phyloP scores from a whole-genome alignment of 805 yeast species.

The Candida ortonii region DNA sequence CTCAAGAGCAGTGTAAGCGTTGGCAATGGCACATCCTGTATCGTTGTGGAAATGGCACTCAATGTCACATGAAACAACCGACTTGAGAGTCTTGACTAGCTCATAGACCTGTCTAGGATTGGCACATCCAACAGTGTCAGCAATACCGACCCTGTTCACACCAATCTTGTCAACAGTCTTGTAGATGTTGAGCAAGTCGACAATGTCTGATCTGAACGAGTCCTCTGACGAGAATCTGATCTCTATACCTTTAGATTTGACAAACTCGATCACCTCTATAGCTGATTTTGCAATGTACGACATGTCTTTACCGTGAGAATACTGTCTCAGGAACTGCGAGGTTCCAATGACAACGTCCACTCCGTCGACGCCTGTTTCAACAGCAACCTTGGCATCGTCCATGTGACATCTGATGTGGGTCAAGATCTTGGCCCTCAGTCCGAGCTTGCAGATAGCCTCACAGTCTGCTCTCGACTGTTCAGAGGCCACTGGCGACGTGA shows the following conservation, averaged over 20 bases:
- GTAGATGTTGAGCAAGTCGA: slow-evolving; percentile 91
- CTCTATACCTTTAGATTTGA: slow-evolving; percentile 94
- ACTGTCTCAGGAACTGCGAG: slow-evolving; percentile 89
- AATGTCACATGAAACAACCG: slow-evolving; percentile 93
- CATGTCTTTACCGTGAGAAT: slow-evolving; percentile 98
- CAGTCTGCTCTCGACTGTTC: slow-evolving; percentile 92
- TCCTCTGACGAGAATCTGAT: slow-evolving; percentile 96
- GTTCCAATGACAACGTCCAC: slow-evolving; percentile 98
- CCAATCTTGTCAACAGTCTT: slow-evolving; percentile 96
- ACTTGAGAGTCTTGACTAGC: slow-evolving; percentile 86
- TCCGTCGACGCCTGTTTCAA: slow-evolving; percentile 98
- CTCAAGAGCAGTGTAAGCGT: slow-evolving; percentile 96
- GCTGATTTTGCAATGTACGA: slow-evolving; percentile 94
- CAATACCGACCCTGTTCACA: slow-evolving; percentile 98
- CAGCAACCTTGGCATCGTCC: slow-evolving; percentile 98
- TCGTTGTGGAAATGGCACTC: slow-evolving; percentile 99
- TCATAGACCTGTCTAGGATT: slow-evolving; percentile 99
- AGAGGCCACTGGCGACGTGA: slow-evolving; percentile 96
- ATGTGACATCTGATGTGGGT: slow-evolving; percentile 98
- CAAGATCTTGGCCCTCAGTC: slow-evolving; percentile 89
- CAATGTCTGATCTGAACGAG: slow-evolving; percentile 94
- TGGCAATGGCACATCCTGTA: slow-evolving; percentile 98
- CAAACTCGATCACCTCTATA: slow-evolving; percentile 94
- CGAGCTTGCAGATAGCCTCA: slow-evolving; percentile 97
- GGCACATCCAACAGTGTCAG: slow-evolving; percentile 98